Conservation (phyloP, 352 stramenopile genomes). For the Pythium aquatile region DNA sequence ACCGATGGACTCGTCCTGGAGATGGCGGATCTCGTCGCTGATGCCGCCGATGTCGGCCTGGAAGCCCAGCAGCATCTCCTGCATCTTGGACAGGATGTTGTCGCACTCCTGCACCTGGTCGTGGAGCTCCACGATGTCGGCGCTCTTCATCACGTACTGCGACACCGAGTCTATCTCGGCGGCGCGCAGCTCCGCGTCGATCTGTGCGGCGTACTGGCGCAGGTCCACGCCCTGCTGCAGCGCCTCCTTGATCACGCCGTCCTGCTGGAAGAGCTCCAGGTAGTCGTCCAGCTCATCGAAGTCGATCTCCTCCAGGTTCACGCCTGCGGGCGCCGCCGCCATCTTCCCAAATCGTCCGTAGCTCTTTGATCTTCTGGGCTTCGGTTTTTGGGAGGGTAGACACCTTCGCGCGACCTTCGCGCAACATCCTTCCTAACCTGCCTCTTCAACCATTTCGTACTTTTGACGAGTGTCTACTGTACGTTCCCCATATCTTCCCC, state of each 20-base stretch:
- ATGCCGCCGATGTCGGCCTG: conserved; percentile 97
- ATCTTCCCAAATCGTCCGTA: neutral
- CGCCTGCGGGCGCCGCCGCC: conserved; percentile 16
- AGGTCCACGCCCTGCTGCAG: conserved; percentile 90
- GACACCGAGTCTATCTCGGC: conserved; percentile 83
- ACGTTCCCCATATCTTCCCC: conserved; percentile 24
- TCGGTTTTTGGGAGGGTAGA: neutral
- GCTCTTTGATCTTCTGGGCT: neutral
- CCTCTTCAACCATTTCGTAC: conserved; percentile 30
- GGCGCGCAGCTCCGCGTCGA: conserved; percentile 84
- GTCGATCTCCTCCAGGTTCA: conserved; percentile 89
- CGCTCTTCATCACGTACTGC: conserved; percentile 86
- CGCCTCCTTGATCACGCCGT: conserved; percentile 91
- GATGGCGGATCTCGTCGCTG: conserved; percentile 96
- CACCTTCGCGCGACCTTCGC: conserved; percentile 15
- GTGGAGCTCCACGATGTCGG: conserved; percentile 91
- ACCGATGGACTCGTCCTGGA: conserved; percentile 94
- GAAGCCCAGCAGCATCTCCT: conserved; percentile 98
- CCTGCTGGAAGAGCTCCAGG: conserved; percentile 93
- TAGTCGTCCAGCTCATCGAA: conserved; percentile 94
- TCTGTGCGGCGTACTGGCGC: conserved; percentile 88
- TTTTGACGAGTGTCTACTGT: conserved; percentile 18
- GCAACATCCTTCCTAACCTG: conserved; percentile 10
- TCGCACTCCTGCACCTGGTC: conserved; percentile 96
- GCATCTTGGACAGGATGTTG: conserved; percentile 94